Base-by-base conservation (phyloP, 495 filamentous ascomycete genomes). In the Penicillium roqueforti region DNA sequence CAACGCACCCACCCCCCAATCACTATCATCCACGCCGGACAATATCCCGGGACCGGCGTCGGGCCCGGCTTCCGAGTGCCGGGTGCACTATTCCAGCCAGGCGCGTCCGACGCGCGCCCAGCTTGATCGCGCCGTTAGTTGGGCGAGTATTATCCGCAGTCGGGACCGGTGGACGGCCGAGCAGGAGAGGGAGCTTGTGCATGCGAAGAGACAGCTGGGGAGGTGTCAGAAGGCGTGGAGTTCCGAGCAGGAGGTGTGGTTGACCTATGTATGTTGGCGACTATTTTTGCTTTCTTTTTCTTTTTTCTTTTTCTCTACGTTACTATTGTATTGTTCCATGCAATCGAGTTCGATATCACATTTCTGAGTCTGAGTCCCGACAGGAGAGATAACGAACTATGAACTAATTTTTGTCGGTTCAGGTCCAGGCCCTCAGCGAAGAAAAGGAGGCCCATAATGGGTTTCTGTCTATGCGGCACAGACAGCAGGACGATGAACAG, bases 141-240 rank as follows among this genome's bases (percentile, higher is more conserved):
- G 72, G 72, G 63, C 65, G 13, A 72, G 59, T 58, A 60, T 70
- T 40, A 58, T 73, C 29, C 60, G 65, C 18, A 68, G 60, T 45
- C 55, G 50, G 38, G 61, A 54, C 37, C 68, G 68, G 20, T 75
- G 72, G 72, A 71, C 70, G 10, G 53, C 19, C 1, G 64, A 70
- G 25, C 72, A 72, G 39, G 72, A 75, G 39, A 53, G 52, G 3
- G 60, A 71, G 43, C 59, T 75, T 44, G 41, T 52, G 6, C 57
- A 59, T 50, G 72, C 72, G 1, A 46, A 62, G 47, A 56, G 52
- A 13, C 60, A 75, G 41, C 48, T 75, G 36, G 65, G 58, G 29
- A 48, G 66, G 37, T 75, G 72, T 56, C 72, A 75, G 47, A 75
- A 68, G 46, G 70, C 72, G 4, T 75, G 72, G 72, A 73, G 69